Base-by-base conservation (phyloP, 352 stramenopile genomes). In the Phytopythium oedochilum region DNA sequence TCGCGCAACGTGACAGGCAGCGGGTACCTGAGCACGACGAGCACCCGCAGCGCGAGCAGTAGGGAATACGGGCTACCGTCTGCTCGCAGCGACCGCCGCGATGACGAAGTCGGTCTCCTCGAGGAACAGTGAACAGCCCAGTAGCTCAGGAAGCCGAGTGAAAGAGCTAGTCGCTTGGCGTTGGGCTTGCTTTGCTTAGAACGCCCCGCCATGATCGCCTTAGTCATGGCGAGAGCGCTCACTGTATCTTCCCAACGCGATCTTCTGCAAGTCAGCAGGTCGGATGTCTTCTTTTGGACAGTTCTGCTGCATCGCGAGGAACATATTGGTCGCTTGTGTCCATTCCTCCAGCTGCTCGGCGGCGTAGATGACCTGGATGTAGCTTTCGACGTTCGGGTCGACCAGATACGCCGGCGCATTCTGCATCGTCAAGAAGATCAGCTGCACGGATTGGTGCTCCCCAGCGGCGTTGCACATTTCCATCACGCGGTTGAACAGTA, bases 341-440 rank as follows among this genome's bases (percentile, higher is more conserved):
- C 83, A 93, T n/a, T 87, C 63, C 14, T 84, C 77, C 22, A 60
- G 63, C 55, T 89, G 68, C 53, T 93, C 80, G 12, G 81, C 63
- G 3, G 83, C 76, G 28, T 75, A 87, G 55, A 93, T 90, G 12
- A 62, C 69, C 72, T 93, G 68, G n/a, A 91, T 76, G 43, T 88
- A 91, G 53, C 76, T 87, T 54, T 76, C 73, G 14, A 65, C 59
- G 12, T 75, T 75, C 17, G 77, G 78, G 44, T 55, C 68, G 10
- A 89, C 59, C 4, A 64, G 74, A 42, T 83, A 84, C 18, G 60
- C 66, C 9, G 59, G 54, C 12, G 73, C 49, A 50, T 76, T 69
- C 31, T 88, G 67, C 77, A 92, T 89, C 1, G 77, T 87, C 36
- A 64, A 45, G 44, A 90, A 92, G 53, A 92, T 88, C 49, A 73